Evolutionary conservation across 441 rosid genomes (phyloP).

Genomic region (Pelargonium myrrhifolium): DNA sequence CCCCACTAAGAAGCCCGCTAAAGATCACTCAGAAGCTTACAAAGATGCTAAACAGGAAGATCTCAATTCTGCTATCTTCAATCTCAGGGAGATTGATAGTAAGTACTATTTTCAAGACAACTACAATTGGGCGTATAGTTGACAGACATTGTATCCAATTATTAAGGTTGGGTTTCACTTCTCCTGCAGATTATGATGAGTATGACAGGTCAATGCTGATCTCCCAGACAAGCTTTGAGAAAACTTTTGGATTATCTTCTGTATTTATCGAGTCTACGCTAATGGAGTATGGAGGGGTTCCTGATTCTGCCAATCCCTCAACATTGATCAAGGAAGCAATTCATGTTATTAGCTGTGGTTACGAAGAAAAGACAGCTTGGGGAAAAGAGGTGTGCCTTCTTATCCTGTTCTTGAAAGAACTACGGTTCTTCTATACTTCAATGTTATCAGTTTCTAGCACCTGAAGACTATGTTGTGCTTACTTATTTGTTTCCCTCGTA

Average conservation of each 20-base stretch:
- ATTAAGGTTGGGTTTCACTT: background rate
- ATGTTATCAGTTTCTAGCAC: too few species aligned
- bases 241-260: slow-evolving; percentile 85
- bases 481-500: background rate
- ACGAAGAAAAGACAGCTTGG: slow-evolving; percentile 96
- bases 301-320: slow-evolving; percentile 67
- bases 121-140: slow-evolving; percentile 10
- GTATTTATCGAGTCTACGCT: slow-evolving; percentile 76
- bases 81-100: slow-evolving; percentile 83
- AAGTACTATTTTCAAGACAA: slow-evolving; percentile 23
- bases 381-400: slow-evolving; percentile 65
- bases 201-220: slow-evolving; percentile 39
- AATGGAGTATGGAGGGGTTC: slow-evolving; percentile 81
- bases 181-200: slow-evolving; percentile 50
- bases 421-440: too few species aligned
- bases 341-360: slow-evolving; percentile 93
- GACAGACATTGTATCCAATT: background rate
- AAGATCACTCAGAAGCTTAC: slow-evolving; percentile 61
- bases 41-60: slow-evolving; percentile 78
- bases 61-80: slow-evolving; percentile 83
- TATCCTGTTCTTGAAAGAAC: background rate
- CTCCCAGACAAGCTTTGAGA: slow-evolving; percentile 68
- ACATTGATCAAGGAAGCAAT: slow-evolving; percentile 90
- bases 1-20: slow-evolving; percentile 28
- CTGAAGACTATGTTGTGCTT: background rate